These are phyloP conservation scores for Phaseolus coccineus DNA, from an alignment of 331 rosid genomes.

Conservation along the genomic window DNA sequence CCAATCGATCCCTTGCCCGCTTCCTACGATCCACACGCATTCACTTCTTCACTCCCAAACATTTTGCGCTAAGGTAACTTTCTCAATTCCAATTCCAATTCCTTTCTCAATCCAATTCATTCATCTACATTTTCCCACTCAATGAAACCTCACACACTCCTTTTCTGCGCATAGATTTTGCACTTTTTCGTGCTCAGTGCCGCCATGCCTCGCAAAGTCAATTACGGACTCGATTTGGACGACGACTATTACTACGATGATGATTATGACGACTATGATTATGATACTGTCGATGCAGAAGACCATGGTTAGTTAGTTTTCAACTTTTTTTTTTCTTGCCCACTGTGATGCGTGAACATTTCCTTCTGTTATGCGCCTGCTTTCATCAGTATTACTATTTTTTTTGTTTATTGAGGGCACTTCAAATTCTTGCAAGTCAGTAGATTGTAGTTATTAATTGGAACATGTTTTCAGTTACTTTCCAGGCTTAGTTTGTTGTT, in stretches of 20 bases:
- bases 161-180: background rate
- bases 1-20: background rate
- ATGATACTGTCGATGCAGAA: slow-evolving; percentile 53
- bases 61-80: background rate
- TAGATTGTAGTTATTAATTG: background rate
- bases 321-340: background rate
- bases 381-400: background rate
- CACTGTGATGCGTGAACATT: background rate
- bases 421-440: background rate
- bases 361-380: background rate
- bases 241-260: slow-evolving; percentile 51
- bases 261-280: slow-evolving; percentile 61
- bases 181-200: slow-evolving; percentile 13
- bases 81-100: no score
- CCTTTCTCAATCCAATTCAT: background rate
- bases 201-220: slow-evolving; percentile 85
- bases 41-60: background rate
- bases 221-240: slow-evolving; percentile 67
- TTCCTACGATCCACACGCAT: background rate
- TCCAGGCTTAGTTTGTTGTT: slow-evolving; percentile 1
- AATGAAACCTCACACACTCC: background rate
- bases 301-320: slow-evolving; percentile 56
- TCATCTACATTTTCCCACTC: background rate
- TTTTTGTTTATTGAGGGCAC: background rate
- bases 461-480: background rate